A percentile compares a stretch with the other conserved stretches of the same genome.
These are phyloP conservation scores for Ilyonectria destructans DNA, from an alignment of 2,329 filamentous ascomycete genomes.

Conservation along the genomic window DNA sequence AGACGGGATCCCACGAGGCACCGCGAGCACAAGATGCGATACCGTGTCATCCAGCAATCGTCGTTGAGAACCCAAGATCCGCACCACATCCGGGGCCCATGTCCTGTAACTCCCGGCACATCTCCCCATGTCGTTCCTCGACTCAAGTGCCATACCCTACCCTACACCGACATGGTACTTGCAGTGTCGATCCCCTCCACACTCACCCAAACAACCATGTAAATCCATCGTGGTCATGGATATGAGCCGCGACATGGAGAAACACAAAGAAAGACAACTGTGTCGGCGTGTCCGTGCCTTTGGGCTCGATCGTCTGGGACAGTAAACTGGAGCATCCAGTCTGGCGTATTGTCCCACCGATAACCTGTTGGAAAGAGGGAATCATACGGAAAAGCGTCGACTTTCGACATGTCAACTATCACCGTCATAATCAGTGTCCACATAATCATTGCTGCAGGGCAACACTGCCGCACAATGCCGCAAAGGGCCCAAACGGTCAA, in stretches of 20 bases:
- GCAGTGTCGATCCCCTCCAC: no score
- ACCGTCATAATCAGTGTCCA: no score
- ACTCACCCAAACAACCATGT: neutral
- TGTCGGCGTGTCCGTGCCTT: neutral
- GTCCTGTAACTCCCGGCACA: neutral
- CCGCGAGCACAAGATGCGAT: neutral
- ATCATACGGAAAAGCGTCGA: no score
- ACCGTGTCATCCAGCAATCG: neutral
- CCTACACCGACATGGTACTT: no score
- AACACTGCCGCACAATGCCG: no score
- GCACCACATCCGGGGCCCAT: neutral
- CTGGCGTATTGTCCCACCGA: neutral
- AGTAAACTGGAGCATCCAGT: no score
- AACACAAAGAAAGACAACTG: neutral
- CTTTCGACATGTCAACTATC: no score
- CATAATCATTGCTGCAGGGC: no score
- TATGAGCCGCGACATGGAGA: neutral
- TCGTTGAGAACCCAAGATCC: neutral
- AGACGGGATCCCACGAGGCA: neutral
- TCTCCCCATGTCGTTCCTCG: neutral
- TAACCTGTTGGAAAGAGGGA: no score
- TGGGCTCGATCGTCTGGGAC: neutral
- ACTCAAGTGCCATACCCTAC: no score
- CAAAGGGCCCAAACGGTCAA: no score
- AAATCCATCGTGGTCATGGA: neutral